phyloP scores from a whole-genome alignment of 1,284 basidiomycete genomes.

The Ustilago xerochloae region DNA sequence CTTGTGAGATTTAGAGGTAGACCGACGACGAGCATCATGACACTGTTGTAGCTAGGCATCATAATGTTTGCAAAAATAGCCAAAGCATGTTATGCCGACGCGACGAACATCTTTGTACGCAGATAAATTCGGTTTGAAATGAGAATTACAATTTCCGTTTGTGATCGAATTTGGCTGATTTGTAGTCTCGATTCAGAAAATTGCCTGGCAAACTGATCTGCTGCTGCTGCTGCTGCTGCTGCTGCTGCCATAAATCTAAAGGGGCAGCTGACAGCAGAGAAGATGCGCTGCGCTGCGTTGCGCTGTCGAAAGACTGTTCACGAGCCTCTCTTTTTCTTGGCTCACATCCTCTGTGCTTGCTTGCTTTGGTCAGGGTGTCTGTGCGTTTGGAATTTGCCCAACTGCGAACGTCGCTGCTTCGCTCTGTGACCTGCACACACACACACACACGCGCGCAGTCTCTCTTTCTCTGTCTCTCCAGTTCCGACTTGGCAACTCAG shows the following conservation, averaged over 20 bases:
- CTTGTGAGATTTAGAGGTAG: too few species aligned
- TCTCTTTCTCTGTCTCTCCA: not conserved
- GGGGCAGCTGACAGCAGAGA: slow-evolving; percentile 27
- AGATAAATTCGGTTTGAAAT: not conserved
- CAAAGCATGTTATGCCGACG: slow-evolving; percentile 2
- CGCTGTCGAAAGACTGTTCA: not conserved
- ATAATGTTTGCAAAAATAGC: not conserved
- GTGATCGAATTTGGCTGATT: slow-evolving; percentile 25
- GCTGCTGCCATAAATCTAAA: not conserved
- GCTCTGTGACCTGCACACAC: not conserved
- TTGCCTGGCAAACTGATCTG: not conserved
- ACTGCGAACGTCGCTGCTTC: not conserved
- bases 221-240: too few species aligned
- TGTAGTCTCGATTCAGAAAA: slow-evolving; percentile 32
- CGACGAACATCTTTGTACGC: not conserved
- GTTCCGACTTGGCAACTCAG: not conserved
- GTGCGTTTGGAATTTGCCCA: slow-evolving; percentile 15
- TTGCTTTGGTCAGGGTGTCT: slow-evolving; percentile 26
- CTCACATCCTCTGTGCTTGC: not conserved
- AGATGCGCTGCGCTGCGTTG: not conserved
- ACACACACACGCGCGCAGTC: slow-evolving; percentile 20
- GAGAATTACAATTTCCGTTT: slow-evolving; percentile 10
- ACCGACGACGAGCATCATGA: too few species aligned
- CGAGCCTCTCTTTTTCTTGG: not conserved
- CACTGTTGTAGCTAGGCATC: not conserved